phyloP scores from a whole-genome alignment of 306 rosid species.

The Cicer pinnatifidum region DNA sequence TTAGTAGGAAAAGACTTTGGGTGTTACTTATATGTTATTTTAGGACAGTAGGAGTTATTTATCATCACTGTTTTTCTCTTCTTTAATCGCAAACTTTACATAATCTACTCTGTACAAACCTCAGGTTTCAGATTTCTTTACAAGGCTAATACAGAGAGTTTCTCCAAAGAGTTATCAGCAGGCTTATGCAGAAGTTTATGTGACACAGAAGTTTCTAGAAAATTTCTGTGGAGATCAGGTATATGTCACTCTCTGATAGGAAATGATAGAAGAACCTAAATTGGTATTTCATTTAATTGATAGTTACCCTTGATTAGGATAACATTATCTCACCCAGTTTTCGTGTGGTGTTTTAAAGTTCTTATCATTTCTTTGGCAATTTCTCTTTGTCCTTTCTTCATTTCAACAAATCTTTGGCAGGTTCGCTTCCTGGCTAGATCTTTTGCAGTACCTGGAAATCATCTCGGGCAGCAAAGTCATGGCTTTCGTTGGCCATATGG shows the following conservation, averaged over 20 bases:
- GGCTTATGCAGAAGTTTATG: conserved; percentile 84
- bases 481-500: conserved; percentile 99
- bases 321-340: conserved; percentile 22
- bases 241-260: conserved; percentile 3
- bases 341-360: conserved; percentile 29
- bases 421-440: conserved; percentile 97
- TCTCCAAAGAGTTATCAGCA: conserved; percentile 97
- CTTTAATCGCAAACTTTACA: conserved; percentile 20
- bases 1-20: conserved; percentile 6
- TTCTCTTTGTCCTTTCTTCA: conserved; percentile 35
- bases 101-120: conserved; percentile 30
- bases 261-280: conserved; percentile 7
- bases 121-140: conserved; percentile 89
- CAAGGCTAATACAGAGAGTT: conserved; percentile 92
- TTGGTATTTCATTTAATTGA: conserved; percentile 5
- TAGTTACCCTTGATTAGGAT: neutral
- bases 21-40: neutral
- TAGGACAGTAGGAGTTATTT: conserved; percentile 8
- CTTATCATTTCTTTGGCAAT: conserved; percentile 25
- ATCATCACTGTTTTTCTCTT: conserved; percentile 12
- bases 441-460: conserved; percentile 91
- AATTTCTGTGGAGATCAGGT: conserved; percentile 98
- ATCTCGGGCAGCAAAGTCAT: conserved; percentile 94
- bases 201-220: conserved; percentile 81
- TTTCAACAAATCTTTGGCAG: conserved; percentile 52